These are phyloP conservation scores for Botrytis tulipae DNA, from an alignment of 2,329 filamentous ascomycete genomes.

Conservation along the genomic window DNA sequence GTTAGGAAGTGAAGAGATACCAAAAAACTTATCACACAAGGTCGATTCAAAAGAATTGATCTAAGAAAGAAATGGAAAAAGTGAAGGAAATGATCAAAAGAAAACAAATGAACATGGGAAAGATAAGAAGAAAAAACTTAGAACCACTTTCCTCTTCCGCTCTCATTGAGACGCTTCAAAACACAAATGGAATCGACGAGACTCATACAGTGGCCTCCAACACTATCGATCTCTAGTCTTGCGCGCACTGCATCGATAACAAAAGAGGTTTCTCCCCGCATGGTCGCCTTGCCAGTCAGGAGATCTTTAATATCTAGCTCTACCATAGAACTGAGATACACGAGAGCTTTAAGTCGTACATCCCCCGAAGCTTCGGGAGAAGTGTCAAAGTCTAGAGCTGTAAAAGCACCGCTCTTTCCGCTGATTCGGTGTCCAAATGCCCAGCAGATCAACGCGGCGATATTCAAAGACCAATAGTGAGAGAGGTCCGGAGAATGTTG, in stretches of 20 bases:
- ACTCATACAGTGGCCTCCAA: constrained; percentile 49
- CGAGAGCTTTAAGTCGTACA: constrained; percentile 32
- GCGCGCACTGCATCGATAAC: constrained; percentile 51
- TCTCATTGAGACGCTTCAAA: constrained; percentile 51
- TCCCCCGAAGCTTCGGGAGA: constrained; percentile 11
- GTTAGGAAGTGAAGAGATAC: neutral
- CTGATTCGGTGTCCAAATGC: constrained; percentile 46
- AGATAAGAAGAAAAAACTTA: constrained; percentile 27
- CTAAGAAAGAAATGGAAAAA: neutral
- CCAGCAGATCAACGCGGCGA: constrained; percentile 60
- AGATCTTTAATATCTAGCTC: constrained; percentile 44
- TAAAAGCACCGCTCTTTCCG: neutral
- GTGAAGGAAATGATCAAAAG: neutral
- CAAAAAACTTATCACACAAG: neutral
- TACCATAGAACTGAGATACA: constrained; percentile 43
- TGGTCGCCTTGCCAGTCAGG: constrained; percentile 38
- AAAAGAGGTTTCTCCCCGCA: constrained; percentile 45
- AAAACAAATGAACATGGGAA: neutral
- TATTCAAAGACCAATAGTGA: constrained; percentile 56
- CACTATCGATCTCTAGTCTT: constrained; percentile 49
- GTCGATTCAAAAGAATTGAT: neutral
- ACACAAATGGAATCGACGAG: constrained; percentile 55
- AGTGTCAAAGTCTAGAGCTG: neutral
- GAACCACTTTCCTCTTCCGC: constrained; percentile 45
- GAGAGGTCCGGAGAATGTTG: constrained; percentile 39